phyloP scores from a whole-genome alignment of 2,329 filamentous ascomycete genomes.

The Penicillium janthinellum region DNA sequence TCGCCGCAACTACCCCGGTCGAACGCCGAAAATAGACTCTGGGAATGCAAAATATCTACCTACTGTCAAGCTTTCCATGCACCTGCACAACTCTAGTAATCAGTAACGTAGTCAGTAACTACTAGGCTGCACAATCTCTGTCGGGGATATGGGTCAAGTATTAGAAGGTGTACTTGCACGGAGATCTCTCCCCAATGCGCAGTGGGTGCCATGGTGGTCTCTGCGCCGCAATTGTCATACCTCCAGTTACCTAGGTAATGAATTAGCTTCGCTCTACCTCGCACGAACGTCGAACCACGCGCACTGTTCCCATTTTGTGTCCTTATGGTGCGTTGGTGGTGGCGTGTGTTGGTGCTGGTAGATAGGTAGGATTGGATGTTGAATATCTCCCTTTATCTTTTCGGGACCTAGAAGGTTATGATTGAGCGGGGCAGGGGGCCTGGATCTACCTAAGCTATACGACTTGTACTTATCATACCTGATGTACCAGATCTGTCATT shows the following conservation, averaged over 20 bases:
- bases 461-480: no score
- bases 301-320: slow-evolving; percentile 1
- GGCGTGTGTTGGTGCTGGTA: neutral
- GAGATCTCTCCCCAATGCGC: neutral
- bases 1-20: neutral
- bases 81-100: neutral
- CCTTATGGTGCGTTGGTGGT: neutral
- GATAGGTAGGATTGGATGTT: neutral
- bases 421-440: no score
- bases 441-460: no score
- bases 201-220: neutral
- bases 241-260: neutral
- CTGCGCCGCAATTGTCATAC: neutral
- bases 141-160: neutral
- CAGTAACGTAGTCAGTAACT: neutral
- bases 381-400: no score
- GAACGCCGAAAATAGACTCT: slow-evolving; percentile 17
- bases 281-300: neutral
- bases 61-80: neutral
- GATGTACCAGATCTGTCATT: no score
- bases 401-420: no score
- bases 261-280: neutral
- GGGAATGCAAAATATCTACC: slow-evolving; percentile 16
- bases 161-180: neutral
- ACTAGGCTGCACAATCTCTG: neutral